A percentile compares a stretch with the other conserved stretches of the same genome.
Evolutionary conservation across 2,329 filamentous ascomycete genomes (phyloP).

Genomic region (Sporothrix pallida): DNA sequence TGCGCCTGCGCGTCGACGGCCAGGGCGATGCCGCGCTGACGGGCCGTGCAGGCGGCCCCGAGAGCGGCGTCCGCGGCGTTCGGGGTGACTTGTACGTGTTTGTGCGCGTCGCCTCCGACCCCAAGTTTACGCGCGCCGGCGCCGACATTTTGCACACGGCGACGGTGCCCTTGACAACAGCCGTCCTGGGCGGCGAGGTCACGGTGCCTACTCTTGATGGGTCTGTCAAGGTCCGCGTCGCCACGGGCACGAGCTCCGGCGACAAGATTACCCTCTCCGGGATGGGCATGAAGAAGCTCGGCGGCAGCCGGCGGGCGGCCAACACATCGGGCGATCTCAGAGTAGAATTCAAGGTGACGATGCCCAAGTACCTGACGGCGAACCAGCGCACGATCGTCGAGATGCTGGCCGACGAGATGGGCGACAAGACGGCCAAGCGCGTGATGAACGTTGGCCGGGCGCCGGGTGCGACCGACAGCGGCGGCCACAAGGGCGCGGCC

Average conservation of each 20-base stretch:
- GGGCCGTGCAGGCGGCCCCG: conserved; percentile 61
- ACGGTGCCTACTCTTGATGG: conserved; percentile 88
- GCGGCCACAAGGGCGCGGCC: conserved; percentile 15
- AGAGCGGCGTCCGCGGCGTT: conserved; percentile 63
- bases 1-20: conserved; percentile 82
- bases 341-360: conserved; percentile 92
- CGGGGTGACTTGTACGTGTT: conserved; percentile 91
- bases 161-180: conserved; percentile 88
- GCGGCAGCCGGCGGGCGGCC: conserved; percentile 66
- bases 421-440: conserved; percentile 86
- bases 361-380: conserved; percentile 91
- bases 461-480: conserved; percentile 42
- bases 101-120: conserved; percentile 85
- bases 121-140: conserved; percentile 85
- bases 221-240: conserved; percentile 86
- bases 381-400: conserved; percentile 94
- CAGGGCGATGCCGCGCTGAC: conserved; percentile 87
- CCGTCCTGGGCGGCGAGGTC: conserved; percentile 88
- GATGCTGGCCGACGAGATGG: conserved; percentile 96
- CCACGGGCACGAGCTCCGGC: conserved; percentile 88
- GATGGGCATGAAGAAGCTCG: conserved; percentile 90
- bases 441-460: conserved; percentile 77
- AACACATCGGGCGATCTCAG: conserved; percentile 78
- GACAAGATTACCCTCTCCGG: conserved; percentile 88
- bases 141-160: conserved; percentile 94